These are phyloP conservation scores for Kwoniella botswanensis DNA, from an alignment of 768 basidiomycete species.

Conservation along the genomic window DNA sequence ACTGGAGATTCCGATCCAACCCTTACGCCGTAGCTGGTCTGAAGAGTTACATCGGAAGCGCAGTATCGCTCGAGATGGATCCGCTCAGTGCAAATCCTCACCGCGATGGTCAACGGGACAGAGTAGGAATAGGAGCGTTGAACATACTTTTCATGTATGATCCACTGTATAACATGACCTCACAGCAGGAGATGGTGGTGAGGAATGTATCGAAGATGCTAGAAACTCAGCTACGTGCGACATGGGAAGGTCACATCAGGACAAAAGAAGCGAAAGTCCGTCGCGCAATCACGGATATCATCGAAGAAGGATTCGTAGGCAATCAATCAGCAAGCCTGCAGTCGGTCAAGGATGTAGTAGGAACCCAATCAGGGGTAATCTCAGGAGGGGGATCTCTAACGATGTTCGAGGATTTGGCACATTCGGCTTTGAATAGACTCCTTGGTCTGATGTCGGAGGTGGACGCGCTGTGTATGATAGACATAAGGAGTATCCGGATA, in stretches of 20 bases:
- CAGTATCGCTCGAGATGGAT: constrained; percentile 29
- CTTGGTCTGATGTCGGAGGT: constrained; percentile 4
- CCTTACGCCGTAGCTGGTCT: constrained; percentile 28
- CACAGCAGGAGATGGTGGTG: constrained; percentile 31
- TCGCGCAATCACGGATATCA: constrained; percentile 36
- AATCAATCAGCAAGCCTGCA: constrained; percentile 4
- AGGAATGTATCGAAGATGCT: constrained; percentile 34
- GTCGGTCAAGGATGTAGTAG: background rate
- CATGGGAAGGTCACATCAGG: constrained; percentile 45
- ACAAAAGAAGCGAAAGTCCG: constrained; percentile 38
- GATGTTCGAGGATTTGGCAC: constrained; percentile 19
- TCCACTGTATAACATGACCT: constrained; percentile 6
- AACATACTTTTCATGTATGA: constrained; percentile 22
- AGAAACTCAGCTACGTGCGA: constrained; percentile 42
- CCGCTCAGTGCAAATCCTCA: constrained; percentile 8
- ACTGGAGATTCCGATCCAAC: constrained; percentile 28
- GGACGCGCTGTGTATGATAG: constrained; percentile 14
- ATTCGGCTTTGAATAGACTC: constrained; percentile 11
- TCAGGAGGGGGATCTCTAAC: background rate
- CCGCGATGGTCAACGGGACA: background rate
- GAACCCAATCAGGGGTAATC: background rate
- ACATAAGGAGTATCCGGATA: constrained; percentile 1
- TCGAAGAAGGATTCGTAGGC: constrained; percentile 36
- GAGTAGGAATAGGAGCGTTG: constrained; percentile 18
- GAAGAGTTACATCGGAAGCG: constrained; percentile 33